phyloP scores from a whole-genome alignment of 192 early-diverging fungal genomes.

The Entophlyctis helioformis region DNA sequence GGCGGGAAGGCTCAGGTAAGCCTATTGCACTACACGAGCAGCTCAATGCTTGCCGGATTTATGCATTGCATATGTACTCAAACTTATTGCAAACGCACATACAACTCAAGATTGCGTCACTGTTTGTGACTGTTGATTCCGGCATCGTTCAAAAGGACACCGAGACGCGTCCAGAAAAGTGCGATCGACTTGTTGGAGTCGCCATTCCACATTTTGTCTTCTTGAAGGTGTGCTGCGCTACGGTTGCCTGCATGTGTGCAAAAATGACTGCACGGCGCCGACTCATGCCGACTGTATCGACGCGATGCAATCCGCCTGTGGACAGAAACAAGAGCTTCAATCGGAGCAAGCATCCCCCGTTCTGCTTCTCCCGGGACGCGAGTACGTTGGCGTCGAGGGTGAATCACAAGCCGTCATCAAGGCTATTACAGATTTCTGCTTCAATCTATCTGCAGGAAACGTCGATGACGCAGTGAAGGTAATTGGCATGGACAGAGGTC shows the following conservation, averaged over 20 bases:
- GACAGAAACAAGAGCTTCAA: too few relatives aligned
- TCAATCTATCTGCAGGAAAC: constrained; percentile 31
- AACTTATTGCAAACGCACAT: too few relatives aligned
- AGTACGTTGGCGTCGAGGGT: constrained; percentile 25
- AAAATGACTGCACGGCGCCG: too few relatives aligned
- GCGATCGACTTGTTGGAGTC: constrained; percentile 17
- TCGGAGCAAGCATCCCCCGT: too few relatives aligned
- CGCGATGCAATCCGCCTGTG: too few relatives aligned
- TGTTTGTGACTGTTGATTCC: constrained; percentile 26
- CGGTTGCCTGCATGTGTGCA: too few relatives aligned
- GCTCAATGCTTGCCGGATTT: too few relatives aligned
- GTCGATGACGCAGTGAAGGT: constrained; percentile 38
- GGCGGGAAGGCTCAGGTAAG: too few relatives aligned
- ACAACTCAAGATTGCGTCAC: constrained; percentile 20
- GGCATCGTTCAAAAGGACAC: constrained; percentile 24
- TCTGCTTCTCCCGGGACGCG: too few relatives aligned
- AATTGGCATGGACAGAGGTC: not conserved
- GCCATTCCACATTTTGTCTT: constrained; percentile 29
- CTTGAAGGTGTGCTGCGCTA: constrained; percentile 24
- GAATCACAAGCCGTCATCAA: constrained; percentile 14
- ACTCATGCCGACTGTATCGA: too few relatives aligned
- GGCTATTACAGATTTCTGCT: constrained; percentile 36
- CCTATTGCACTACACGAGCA: too few relatives aligned
- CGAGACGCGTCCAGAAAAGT: constrained; percentile 1
- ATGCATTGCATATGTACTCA: too few relatives aligned